Evolutionary conservation across 2,329 filamentous ascomycete species (phyloP), one percentile per base, ranked within the genome.

Genomic region (Colletotrichum paranaense): DNA sequence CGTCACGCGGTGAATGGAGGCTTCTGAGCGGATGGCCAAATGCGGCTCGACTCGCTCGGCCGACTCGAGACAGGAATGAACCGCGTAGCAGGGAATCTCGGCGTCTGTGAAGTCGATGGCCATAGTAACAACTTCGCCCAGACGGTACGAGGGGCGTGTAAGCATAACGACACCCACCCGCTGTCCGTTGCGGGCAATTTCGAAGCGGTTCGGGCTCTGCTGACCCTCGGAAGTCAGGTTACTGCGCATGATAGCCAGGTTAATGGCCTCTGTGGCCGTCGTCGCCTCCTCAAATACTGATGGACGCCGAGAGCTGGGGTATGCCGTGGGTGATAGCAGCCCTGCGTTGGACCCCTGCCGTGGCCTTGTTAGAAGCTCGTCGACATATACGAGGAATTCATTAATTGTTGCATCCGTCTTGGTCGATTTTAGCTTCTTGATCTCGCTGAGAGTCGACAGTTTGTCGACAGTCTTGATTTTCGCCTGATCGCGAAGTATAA

Each of bases 151-250:
- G 0, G 97, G 95, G 11, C 97, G 92, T 5, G 95, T 93, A 38
- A 99, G 89, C 83, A 95, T 95, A 68, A 99, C 91, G 6, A 97
- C 94, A 3, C 94, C 96, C 14, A 99, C 95, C n/a, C 92, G 92
- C 68, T 92, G 92, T n/a, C 95, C 95, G 78, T 95, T 95, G 16
- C 96, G 93, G 14, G 96, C 93, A 80, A 99, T 98, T 80, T 98
- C 95, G 81, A 98, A 99, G 52, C 95, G 92, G 78, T 98, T 98
- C n/a, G 93, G 90, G 79, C 94, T 95, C 77, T 95, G 92, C 46
- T 92, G 91, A n/a, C 90, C 89, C 57, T 90, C 88, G 2, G 87
- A 86, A 0, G 91, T 88, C 76, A 92, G 85, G 76, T 95, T 95
- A 79, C 94, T 95, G 76, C 94, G 92, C 66, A 98, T 87, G 72